phyloP scores from a whole-genome alignment of 2,329 filamentous ascomycete species.

The Fusarium mundagurra region DNA sequence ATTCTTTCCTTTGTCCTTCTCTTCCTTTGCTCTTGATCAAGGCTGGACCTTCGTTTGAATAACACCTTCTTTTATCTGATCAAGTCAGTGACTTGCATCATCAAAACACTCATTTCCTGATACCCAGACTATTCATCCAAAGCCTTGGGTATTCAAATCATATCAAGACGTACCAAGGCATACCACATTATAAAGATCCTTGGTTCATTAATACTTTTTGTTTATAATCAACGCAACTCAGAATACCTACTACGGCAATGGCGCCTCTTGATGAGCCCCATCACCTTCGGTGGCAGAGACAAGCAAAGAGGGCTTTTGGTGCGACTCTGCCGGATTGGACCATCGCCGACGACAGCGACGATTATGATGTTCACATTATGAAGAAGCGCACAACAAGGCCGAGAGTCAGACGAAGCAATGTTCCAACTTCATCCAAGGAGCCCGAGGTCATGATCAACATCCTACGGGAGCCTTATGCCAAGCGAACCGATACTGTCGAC shows the following conservation, averaged over 20 bases:
- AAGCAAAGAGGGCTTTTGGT: conserved; percentile 27
- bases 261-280: conserved; percentile 14
- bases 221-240: neutral
- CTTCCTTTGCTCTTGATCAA: conserved; percentile 34
- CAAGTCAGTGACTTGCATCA: conserved; percentile 38
- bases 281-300: conserved; percentile 31
- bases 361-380: conserved; percentile 33
- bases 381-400: conserved; percentile 19
- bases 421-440: conserved; percentile 1
- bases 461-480: neutral
- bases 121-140: conserved; percentile 6
- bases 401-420: conserved; percentile 15
- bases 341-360: conserved; percentile 39
- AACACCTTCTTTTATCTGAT: conserved; percentile 28
- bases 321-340: conserved; percentile 42
- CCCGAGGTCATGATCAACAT: conserved; percentile 11
- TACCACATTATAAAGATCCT: neutral
- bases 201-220: conserved; percentile 12
- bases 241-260: conserved; percentile 19
- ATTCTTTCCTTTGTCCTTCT: conserved; percentile 26
- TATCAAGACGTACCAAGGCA: conserved; percentile 1
- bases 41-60: conserved; percentile 40
- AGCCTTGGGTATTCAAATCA: conserved; percentile 9
- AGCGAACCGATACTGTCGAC: neutral
- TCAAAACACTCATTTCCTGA: conserved; percentile 25